Conservation (phyloP, 129 eudicot species). For the Sambucus nigra region DNA sequence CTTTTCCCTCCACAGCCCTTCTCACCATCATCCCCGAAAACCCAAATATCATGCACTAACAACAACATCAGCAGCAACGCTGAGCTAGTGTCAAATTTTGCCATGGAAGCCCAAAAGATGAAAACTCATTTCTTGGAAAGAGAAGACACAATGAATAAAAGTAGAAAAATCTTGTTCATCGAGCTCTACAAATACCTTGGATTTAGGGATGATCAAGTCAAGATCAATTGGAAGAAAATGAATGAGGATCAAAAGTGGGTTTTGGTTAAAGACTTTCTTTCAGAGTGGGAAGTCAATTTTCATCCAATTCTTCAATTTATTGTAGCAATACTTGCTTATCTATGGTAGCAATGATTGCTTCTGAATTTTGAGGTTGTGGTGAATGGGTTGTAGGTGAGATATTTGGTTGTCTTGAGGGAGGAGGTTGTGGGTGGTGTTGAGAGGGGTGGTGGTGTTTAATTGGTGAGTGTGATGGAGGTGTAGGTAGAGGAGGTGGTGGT, state of each 20-base stretch:
- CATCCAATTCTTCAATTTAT: slow-evolving; percentile 79
- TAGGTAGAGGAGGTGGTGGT: too few species aligned
- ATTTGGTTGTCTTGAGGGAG: too few species aligned
- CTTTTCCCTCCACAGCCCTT: slow-evolving; percentile 11
- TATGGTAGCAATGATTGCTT: too few species aligned
- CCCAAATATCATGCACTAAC: slow-evolving; percentile 25
- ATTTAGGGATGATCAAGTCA: slow-evolving; percentile 38
- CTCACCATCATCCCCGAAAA: slow-evolving; percentile 5
- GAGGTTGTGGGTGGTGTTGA: too few species aligned
- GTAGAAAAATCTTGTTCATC: slow-evolving; percentile 40
- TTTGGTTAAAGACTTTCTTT: slow-evolving; percentile 52
- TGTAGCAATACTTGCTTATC: slow-evolving; percentile 47
- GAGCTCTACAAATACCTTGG: slow-evolving; percentile 37
- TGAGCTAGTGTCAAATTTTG: slow-evolving; percentile 32
- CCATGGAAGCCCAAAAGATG: slow-evolving; percentile 37
- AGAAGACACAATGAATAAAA: slow-evolving; percentile 51
- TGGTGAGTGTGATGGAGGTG: too few species aligned
- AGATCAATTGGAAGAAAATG: slow-evolving; percentile 48
- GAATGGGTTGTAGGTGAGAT: too few species aligned
- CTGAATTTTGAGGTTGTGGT: too few species aligned
- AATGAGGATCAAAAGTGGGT: slow-evolving; percentile 42
- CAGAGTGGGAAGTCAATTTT: slow-evolving; percentile 54
- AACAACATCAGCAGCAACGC: too few species aligned
- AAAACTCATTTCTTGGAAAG: slow-evolving; percentile 26
- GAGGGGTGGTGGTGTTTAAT: too few species aligned